Evolutionary conservation across 2,329 filamentous ascomycete species (phyloP).

Genomic region (Aurifilum marmelostoma): DNA sequence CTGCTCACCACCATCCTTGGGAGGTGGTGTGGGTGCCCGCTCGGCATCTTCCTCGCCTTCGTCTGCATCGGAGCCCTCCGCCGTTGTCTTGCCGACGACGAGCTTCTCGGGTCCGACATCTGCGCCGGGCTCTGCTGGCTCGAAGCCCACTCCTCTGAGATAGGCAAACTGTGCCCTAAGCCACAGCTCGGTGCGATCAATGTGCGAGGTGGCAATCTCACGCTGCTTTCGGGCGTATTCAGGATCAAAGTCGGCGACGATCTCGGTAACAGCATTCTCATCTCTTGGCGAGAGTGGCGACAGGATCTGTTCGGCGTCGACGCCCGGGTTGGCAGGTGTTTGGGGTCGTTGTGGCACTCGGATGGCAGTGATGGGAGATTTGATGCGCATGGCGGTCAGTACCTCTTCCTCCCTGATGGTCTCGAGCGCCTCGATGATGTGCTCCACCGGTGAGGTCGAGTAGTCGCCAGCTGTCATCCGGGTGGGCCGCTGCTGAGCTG

Average conservation of each 20-base stretch:
- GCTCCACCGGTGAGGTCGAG: slow-evolving; percentile 61
- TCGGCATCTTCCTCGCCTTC: slow-evolving; percentile 38
- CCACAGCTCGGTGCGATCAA: slow-evolving; percentile 87
- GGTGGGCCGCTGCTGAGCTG: slow-evolving; percentile 43
- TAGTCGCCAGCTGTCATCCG: slow-evolving; percentile 42
- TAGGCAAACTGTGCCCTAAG: slow-evolving; percentile 80
- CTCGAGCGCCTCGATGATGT: slow-evolving; percentile 64
- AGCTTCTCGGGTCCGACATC: slow-evolving; percentile 42
- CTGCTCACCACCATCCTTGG: slow-evolving; percentile 22
- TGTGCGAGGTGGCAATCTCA: slow-evolving; percentile 69
- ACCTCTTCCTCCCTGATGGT: slow-evolving; percentile 62
- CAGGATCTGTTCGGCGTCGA: slow-evolving; percentile 37
- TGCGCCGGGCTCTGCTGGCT: slow-evolving; percentile 36
- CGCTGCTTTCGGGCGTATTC: slow-evolving; percentile 75
- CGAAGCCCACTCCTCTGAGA: slow-evolving; percentile 65
- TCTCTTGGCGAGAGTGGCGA: slow-evolving; percentile 47
- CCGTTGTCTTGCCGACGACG: slow-evolving; percentile 17
- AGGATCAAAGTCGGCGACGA: slow-evolving; percentile 72
- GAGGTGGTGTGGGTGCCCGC: slow-evolving; percentile 33
- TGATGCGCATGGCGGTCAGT: slow-evolving; percentile 59
- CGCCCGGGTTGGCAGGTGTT: slow-evolving; percentile 37
- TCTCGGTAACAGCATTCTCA: slow-evolving; percentile 66
- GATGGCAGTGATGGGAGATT: slow-evolving; percentile 41
- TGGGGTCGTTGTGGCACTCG: slow-evolving; percentile 32
- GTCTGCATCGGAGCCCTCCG: slow-evolving; percentile 13